Evolutionary conservation across 768 basidiomycete genomes (phyloP).

Genomic region (Russula abietina): DNA sequence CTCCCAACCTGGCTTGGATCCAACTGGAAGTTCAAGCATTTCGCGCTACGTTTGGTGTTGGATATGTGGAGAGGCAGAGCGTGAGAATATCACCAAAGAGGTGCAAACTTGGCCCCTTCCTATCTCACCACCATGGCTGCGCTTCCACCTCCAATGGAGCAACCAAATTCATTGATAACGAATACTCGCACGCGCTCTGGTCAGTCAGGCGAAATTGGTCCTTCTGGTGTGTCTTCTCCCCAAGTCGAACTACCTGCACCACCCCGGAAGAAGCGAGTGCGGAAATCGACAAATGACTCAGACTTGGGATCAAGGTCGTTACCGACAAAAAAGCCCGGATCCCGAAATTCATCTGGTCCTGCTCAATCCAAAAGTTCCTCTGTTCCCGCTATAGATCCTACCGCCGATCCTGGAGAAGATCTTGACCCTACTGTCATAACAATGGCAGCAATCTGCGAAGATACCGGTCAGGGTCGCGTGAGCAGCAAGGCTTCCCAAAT

Average conservation of each 20-base stretch:
- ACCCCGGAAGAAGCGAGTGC: constrained; percentile 20
- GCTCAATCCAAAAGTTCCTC: constrained; percentile 34
- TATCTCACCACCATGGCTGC: background rate
- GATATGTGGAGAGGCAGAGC: background rate
- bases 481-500: constrained; percentile 74
- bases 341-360: constrained; percentile 19
- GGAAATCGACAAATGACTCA: constrained; percentile 3
- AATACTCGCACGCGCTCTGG: background rate
- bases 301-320: background rate
- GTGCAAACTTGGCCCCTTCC: background rate
- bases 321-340: constrained; percentile 9
- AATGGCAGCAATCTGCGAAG: constrained; percentile 73
- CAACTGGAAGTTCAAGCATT: constrained; percentile 43
- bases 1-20: constrained; percentile 57
- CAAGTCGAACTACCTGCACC: constrained; percentile 7
- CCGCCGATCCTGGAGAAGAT: constrained; percentile 65
- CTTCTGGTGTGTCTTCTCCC: background rate
- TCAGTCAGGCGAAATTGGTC: background rate
- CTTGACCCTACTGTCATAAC: constrained; percentile 79
- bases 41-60: background rate
- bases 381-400: constrained; percentile 50
- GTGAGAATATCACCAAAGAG: constrained; percentile 6
- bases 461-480: constrained; percentile 72
- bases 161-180: background rate
- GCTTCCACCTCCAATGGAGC: background rate